phyloP scores from a whole-genome alignment of 345 rosid genomes.

The Moringa oleifera region DNA sequence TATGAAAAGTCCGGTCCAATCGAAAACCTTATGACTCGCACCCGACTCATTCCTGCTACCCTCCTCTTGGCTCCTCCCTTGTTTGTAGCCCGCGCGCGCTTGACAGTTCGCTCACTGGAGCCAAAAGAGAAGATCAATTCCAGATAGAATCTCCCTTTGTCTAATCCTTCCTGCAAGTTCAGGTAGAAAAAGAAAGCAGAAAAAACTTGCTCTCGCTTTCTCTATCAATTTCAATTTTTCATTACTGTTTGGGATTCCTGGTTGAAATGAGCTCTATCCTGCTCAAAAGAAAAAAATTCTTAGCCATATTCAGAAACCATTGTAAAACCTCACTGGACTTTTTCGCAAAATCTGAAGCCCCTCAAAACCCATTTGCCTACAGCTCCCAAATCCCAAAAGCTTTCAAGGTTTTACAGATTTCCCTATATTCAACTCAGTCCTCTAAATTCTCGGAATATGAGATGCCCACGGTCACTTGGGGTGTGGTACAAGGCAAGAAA shows the following conservation, averaged over 20 bases:
- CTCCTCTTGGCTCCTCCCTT: no score
- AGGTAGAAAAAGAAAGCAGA: neutral
- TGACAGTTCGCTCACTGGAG: no score
- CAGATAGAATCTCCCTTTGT: neutral
- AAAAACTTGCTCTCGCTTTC: neutral
- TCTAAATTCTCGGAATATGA: slow-evolving; percentile 81
- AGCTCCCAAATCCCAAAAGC: slow-evolving; percentile 16
- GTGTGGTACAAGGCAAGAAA: slow-evolving; percentile 79
- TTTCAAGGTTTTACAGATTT: slow-evolving; percentile 11
- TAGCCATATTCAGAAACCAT: slow-evolving; percentile 20
- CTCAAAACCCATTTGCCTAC: slow-evolving; percentile 17
- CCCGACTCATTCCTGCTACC: no score
- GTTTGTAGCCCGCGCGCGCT: no score
- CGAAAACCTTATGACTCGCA: no score
- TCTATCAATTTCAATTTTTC: neutral
- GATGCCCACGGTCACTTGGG: slow-evolving; percentile 98
- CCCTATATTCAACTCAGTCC: slow-evolving; percentile 51
- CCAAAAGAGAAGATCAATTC: slow-evolving; percentile 15
- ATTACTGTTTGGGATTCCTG: slow-evolving; percentile 12
- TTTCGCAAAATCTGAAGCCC: slow-evolving; percentile 19
- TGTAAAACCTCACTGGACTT: slow-evolving; percentile 1
- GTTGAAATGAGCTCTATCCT: slow-evolving; percentile 31
- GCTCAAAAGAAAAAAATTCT: slow-evolving; percentile 25
- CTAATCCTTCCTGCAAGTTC: neutral
- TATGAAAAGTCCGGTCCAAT: no score